phyloP scores from a whole-genome alignment of 2,329 filamentous ascomycete species.

The Fusarium sp. region DNA sequence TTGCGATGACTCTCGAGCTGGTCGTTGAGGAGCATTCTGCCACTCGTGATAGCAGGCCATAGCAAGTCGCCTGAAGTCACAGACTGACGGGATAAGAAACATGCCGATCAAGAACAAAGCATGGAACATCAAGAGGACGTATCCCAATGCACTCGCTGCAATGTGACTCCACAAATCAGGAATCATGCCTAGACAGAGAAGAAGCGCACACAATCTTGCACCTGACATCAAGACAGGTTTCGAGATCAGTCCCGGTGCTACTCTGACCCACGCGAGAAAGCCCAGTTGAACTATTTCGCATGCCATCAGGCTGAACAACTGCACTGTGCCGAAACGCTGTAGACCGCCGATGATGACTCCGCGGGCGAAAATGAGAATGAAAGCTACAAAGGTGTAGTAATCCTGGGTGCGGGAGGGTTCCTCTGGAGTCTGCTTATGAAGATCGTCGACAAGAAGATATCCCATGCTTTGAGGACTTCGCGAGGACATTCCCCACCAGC shows the following conservation, averaged over 20 bases:
- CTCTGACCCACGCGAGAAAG: slow-evolving; percentile 67
- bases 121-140: slow-evolving; percentile 75
- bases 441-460: slow-evolving; percentile 60
- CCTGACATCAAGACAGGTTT: slow-evolving; percentile 9
- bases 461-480: slow-evolving; percentile 46
- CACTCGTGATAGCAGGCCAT: background rate
- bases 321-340: slow-evolving; percentile 25
- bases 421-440: slow-evolving; percentile 73
- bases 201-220: slow-evolving; percentile 29
- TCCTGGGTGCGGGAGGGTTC: slow-evolving; percentile 62
- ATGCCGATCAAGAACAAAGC: slow-evolving; percentile 61
- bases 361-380: slow-evolving; percentile 33
- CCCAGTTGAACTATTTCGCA: slow-evolving; percentile 36
- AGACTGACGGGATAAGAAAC: slow-evolving; percentile 38
- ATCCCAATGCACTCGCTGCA: slow-evolving; percentile 77
- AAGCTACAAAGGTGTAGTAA: slow-evolving; percentile 50
- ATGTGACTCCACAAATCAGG: slow-evolving; percentile 73
- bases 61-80: slow-evolving; percentile 23
- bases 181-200: slow-evolving; percentile 60
- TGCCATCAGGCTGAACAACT: slow-evolving; percentile 27
- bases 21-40: background rate
- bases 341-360: slow-evolving; percentile 35
- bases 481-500: slow-evolving; percentile 49
- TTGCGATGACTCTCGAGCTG: background rate
- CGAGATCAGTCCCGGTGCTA: slow-evolving; percentile 57